Evolutionary conservation across 202 grass and related monocot species (phyloP), one percentile per base, ranked within the genome.

Genomic region (Setaria viridis): DNA sequence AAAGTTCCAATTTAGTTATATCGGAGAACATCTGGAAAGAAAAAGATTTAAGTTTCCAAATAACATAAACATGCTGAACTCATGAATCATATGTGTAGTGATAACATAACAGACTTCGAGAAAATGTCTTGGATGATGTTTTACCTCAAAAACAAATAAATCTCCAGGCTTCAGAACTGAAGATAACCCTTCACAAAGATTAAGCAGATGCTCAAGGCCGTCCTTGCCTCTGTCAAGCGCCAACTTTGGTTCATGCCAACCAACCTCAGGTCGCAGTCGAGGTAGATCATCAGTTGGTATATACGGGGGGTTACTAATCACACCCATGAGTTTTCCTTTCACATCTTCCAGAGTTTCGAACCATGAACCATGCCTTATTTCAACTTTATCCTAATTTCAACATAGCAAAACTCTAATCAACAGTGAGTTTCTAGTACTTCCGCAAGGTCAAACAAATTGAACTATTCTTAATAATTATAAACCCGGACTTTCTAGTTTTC

Each of bases 91-190:
- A 14, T 57, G n/a, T 68, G 10, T 11, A 48, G 56, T 49, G 58
- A 11, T 16, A 48, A 46, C 34, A 12, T 55, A 66, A 19, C 29
- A 51, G 30, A 67, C 2, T 67, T 53, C 4, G 30, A 78, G 19
- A 70, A 66, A 83, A 29, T 10, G 1, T 45, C 62, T 51, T 6
- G 7, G 53, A 53, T 53, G 47, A 83, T 77, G 32, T 13, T 85
- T 67, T 94, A 96, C 96, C 96, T 99, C 91, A 64, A 95, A 96
- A 90, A 92, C 82, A 86, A 99, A 95, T 90, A 99, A 99, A 54
- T 91, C 93, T n/a, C 93, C 93, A 60, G 93, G 83, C 56, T 86
- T 91, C 37, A 99, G 85, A 80, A 80, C 88, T 11, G 72, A 88
- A 45, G 82, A 76, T 37, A 91, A 88, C 21, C 96, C 91, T 89